Percentiles rank a stretch among this genome's conserved stretches.
Conservation (phyloP, 345 rosid genomes). For the Gossypium longicalyx region DNA sequence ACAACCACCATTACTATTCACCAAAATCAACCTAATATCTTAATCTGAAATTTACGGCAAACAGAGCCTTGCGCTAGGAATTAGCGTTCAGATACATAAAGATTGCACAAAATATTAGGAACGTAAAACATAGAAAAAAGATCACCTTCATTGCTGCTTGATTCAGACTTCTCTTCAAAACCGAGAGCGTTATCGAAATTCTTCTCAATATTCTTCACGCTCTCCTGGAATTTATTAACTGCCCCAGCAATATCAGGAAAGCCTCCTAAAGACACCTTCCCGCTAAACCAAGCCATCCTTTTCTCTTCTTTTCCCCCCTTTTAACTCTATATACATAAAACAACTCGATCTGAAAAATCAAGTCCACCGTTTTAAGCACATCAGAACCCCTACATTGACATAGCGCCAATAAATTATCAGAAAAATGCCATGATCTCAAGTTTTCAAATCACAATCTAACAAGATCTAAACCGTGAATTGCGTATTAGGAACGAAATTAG, state of each 20-base stretch:
- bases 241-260: slow-evolving; percentile 99
- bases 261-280: slow-evolving; percentile 72
- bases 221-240: slow-evolving; percentile 92
- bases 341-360: slow-evolving; percentile 20
- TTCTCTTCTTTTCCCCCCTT: background rate
- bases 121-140: background rate
- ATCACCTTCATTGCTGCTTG: slow-evolving; percentile 57
- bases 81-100: background rate
- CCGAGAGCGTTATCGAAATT: slow-evolving; percentile 95
- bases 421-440: slow-evolving; percentile 9
- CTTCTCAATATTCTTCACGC: slow-evolving; percentile 98
- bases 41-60: background rate
- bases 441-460: slow-evolving; percentile 7
- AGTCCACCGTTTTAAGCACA: slow-evolving; percentile 23
- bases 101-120: background rate
- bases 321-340: slow-evolving; percentile 9
- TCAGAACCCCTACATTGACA: slow-evolving; percentile 31
- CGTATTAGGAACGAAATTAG: background rate
- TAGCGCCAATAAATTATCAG: slow-evolving; percentile 1
- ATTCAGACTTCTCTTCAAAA: slow-evolving; percentile 70
- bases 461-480: background rate
- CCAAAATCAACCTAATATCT: background rate
- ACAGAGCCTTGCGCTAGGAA: background rate
- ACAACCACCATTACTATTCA: background rate
- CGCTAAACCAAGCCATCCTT: slow-evolving; percentile 95